Evolutionary conservation across 106 monocot species (phyloP).

Genomic region (Narthecium ossifragum): DNA sequence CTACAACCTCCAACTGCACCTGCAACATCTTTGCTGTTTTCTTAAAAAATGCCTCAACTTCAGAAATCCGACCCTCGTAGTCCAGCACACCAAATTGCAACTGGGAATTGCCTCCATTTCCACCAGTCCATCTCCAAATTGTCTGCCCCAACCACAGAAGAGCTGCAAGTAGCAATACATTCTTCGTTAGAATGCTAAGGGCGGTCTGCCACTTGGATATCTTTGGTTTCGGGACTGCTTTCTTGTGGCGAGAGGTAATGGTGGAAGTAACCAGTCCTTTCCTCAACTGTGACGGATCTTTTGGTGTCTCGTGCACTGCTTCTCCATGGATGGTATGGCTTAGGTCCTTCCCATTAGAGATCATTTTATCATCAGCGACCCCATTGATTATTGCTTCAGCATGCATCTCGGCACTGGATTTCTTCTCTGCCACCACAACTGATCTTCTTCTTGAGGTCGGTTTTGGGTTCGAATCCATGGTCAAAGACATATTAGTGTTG

Average conservation of each 20-base stretch:
- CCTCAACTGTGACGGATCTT: slow-evolving; percentile 20
- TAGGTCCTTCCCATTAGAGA: slow-evolving; percentile 38
- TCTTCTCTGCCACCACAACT: slow-evolving; percentile 31
- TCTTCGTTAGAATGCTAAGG: slow-evolving; percentile 56
- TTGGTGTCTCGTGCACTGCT: slow-evolving; percentile 30
- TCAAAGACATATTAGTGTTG: slow-evolving; percentile 16
- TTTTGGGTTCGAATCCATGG: slow-evolving; percentile 30
- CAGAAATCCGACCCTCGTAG: slow-evolving; percentile 61
- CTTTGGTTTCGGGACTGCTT: slow-evolving; percentile 23
- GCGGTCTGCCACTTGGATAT: slow-evolving; percentile 55
- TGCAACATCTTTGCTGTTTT: slow-evolving; percentile 71
- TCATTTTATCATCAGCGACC: slow-evolving; percentile 10
- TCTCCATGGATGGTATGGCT: slow-evolving; percentile 55
- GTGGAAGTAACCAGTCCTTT: slow-evolving; percentile 25
- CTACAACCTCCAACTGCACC: slow-evolving; percentile 74
- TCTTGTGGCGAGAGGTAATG: slow-evolving; percentile 32
- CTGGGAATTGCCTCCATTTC: slow-evolving; percentile 3
- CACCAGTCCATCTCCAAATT: slow-evolving; percentile 48
- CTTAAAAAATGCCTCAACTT: slow-evolving; percentile 69
- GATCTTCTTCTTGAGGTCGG: slow-evolving; percentile 38
- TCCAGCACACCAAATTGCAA: slow-evolving; percentile 36
- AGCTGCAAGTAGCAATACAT: slow-evolving; percentile 44
- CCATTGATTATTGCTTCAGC: slow-evolving; percentile 28
- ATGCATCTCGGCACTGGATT: slow-evolving; percentile 11
- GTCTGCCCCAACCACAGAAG: slow-evolving; percentile 55